Evolutionary conservation across 1,284 basidiomycete species (phyloP), one percentile per base, ranked within the genome.

Genomic region (Trichosporon faecale): DNA sequence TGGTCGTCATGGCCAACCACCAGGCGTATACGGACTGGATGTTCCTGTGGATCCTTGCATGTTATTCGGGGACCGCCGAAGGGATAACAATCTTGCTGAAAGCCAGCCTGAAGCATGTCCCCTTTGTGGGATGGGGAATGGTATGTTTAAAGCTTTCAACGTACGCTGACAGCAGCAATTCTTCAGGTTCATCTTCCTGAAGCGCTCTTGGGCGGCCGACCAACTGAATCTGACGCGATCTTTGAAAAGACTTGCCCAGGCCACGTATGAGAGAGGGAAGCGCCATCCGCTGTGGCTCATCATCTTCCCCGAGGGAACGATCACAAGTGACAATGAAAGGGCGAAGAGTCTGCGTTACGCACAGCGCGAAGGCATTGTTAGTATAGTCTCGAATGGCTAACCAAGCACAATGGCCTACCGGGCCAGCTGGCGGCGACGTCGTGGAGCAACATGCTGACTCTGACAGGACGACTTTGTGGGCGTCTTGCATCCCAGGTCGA

Each of bases 241-340:
- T 1, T 70, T 84, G 8, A 76, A 72, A 0, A 52, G 75, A 9
- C 77, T 84, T 0, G 64, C 87, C 86, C 31, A 83, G 83, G 29
- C 86, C 86, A 75, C 87, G 90, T 52, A 87, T 88, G 3, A 86
- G 85, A 65, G 82, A 90, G 61, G 90, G 88, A 63, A 64, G 14
- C 85, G 90, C 68, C 88, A 87, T 27, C 91, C 93, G 0, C 85
- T 97, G 44, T 90, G 91, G 71, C 89, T 96, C 75, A 85, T 98
- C 64, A 86, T 98, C 63, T 98, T 95, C 80, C 95, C 95, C 0
- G 95, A 98, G 82, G 95, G 95, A 16, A 97, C 95, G 0, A 89
- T 98, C 52, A 90, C 94, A 11, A 93, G 91, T 79, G 87, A 88
- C 68, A 85, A 93, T 73, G 97, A 94, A 2, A 85, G 92, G 61